These are phyloP conservation scores for Lepidopterella palustris DNA, from an alignment of 495 filamentous ascomycete species.

Conservation along the genomic window DNA sequence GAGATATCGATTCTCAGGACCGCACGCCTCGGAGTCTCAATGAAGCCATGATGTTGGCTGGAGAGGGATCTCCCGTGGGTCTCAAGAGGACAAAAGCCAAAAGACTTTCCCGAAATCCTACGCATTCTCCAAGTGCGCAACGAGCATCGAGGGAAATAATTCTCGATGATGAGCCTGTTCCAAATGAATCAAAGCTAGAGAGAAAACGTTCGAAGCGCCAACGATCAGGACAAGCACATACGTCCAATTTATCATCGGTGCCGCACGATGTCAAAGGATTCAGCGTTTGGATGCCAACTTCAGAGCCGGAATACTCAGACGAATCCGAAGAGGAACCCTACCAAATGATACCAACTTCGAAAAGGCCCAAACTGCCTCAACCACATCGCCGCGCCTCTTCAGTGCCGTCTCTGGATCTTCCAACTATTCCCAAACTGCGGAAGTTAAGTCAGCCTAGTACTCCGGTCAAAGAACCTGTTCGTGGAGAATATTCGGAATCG, in stretches of 20 bases:
- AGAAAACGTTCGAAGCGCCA: conserved; percentile 20
- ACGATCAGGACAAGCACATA: conserved; percentile 8
- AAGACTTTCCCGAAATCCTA: conserved; percentile 31
- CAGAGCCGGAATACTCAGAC: conserved; percentile 27
- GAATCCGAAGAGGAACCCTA: conserved; percentile 30
- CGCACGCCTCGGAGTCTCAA: conserved; percentile 28
- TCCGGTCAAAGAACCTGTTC: conserved; percentile 25
- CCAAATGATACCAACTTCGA: background rate
- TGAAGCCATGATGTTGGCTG: conserved; percentile 31
- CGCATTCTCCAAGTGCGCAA: conserved; percentile 8
- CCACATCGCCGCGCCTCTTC: conserved; percentile 49
- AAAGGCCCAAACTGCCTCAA: conserved; percentile 15
- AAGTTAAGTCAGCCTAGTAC: conserved; percentile 38
- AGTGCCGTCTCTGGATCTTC: conserved; percentile 51
- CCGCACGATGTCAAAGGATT: conserved; percentile 31
- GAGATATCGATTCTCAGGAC: conserved; percentile 6
- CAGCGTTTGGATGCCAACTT: conserved; percentile 38
- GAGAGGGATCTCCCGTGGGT: conserved; percentile 31
- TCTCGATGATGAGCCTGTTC: conserved; percentile 9
- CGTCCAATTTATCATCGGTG: conserved; percentile 17
- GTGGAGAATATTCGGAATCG: background rate
- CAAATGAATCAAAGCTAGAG: conserved; percentile 7
- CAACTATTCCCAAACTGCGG: conserved; percentile 53
- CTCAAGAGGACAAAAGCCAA: conserved; percentile 54
- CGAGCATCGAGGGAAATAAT: conserved; percentile 21